Evolutionary conservation across 257 asterid species (phyloP), one percentile per base, ranked within the genome.

Genomic region (Plantago ovata): DNA sequence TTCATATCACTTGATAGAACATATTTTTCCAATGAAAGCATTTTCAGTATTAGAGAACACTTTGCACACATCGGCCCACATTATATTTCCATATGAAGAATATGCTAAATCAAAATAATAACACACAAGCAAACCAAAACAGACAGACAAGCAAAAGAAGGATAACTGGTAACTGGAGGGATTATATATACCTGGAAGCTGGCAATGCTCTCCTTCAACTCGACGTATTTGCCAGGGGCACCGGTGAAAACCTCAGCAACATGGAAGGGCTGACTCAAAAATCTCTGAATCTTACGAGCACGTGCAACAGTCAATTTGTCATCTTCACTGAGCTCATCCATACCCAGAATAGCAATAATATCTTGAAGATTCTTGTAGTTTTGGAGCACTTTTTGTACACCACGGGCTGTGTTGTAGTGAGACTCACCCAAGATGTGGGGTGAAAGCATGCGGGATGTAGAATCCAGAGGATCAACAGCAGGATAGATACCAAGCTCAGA

Each of bases 201-300:
- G 73, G 40, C 18, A 38, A 92, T 78, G 65, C 98, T 85, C 78
- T 92, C 98, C 89, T 92, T 88, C 83, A 92, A 69, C 69, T 92
- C 98, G 8, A 92, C 98, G 46, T 92, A 92, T 72, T 92, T 92
- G 1, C 96, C 98, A 20, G 96, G 89, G 53, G 96, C 96, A 69
- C 98, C 98, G 0, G 98, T 92, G 81, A 92, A 92, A 58, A 92
- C 98, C 82, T 92, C 98, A 3, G 98, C 98, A 23, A 92, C 98
- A 57, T 92, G 98, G 95, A 92, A 92, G 54, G 98, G 98, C 77
- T 92, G 98, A 76, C 98, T 92, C 82, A 92, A 73, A 76, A 85
- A 92, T 49, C 89, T 67, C 53, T 75, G 85, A 64, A 92, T 92
- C 40, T 92, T 92, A 62, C 98, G 95, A 20, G 98, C 98, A 73